Conservation (phyloP, 106 monocot genomes). For the Ottelia alismoides region DNA sequence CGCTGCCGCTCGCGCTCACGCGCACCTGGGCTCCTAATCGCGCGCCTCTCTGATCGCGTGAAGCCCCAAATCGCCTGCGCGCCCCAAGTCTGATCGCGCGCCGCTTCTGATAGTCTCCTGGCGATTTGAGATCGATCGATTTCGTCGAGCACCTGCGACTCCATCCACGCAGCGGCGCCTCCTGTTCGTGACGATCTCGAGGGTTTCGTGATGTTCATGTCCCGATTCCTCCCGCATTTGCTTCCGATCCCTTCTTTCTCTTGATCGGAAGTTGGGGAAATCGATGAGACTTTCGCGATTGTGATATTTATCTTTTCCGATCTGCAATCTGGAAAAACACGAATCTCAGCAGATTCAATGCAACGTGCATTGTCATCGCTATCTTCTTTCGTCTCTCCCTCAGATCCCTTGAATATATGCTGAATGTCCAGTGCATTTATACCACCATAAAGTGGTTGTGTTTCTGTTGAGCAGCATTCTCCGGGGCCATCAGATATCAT, state of each 20-base stretch:
- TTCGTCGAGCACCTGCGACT: too few species aligned
- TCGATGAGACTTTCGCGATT: too few species aligned
- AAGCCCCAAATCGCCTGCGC: too few species aligned
- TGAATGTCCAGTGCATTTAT: not conserved
- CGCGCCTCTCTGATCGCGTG: too few species aligned
- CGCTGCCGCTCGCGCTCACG: too few species aligned
- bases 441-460: slow-evolving; percentile 3
- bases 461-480: not conserved
- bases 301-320: too few species aligned
- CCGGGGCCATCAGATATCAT: not conserved
- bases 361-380: not conserved
- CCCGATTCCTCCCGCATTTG: not conserved
- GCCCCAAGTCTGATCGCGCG: slow-evolving; percentile 24
- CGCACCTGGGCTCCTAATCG: too few species aligned
- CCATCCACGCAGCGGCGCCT: too few species aligned
- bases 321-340: not conserved
- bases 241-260: slow-evolving; percentile 29
- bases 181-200: slow-evolving; percentile 39
- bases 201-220: slow-evolving; percentile 18
- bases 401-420: slow-evolving; percentile 4
- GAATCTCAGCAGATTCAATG: not conserved
- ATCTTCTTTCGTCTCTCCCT: slow-evolving; percentile 14
- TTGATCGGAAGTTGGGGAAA: too few species aligned
- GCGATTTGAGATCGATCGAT: slow-evolving; percentile 23
- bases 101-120: slow-evolving; percentile 5